A percentile compares a stretch with the other conserved stretches of the same genome.
These are phyloP conservation scores for Candida germanica DNA, from an alignment of 805 yeast species.

Conservation along the genomic window DNA sequence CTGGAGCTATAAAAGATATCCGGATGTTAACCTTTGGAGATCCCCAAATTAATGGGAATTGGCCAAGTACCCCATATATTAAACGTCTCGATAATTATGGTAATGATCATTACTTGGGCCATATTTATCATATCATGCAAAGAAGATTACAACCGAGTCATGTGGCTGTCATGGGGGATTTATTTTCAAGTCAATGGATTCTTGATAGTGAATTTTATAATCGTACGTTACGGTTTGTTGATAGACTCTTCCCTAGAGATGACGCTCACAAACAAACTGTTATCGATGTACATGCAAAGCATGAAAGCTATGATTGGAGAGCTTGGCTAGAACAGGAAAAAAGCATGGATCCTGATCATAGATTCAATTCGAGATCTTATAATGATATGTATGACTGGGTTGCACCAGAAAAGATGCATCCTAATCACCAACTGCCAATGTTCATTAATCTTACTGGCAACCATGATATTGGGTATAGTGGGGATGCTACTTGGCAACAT, in stretches of 20 bases:
- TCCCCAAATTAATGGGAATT: constrained; percentile 92
- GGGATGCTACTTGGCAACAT: constrained; percentile 92
- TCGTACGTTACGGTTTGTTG: constrained; percentile 71
- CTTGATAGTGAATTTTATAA: constrained; percentile 78
- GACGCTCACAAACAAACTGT: constrained; percentile 47
- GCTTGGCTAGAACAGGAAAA: constrained; percentile 42
- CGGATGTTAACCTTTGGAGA: constrained; percentile 86
- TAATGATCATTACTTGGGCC: constrained; percentile 86
- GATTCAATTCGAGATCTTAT: constrained; percentile 41
- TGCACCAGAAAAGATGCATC: constrained; percentile 21
- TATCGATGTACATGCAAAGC: constrained; percentile 45
- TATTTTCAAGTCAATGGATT: constrained; percentile 94
- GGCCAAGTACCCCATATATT: constrained; percentile 66
- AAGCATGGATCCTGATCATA: constrained; percentile 28
- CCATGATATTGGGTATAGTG: constrained; percentile 94
- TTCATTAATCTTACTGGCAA: constrained; percentile 88
- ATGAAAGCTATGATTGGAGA: constrained; percentile 57
- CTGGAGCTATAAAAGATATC: constrained; percentile 42
- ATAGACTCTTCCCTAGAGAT: constrained; percentile 65
- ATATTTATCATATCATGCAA: constrained; percentile 68
- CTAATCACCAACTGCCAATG: constrained; percentile 53
- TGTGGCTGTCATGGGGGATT: constrained; percentile 89
- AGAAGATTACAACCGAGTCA: constrained; percentile 66
- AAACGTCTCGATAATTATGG: constrained; percentile 82
- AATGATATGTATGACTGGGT: constrained; percentile 69